Evolutionary conservation across 2,329 filamentous ascomycete genomes (phyloP), one percentile per base, ranked within the genome.

Genomic region (Stemphylium lycopersici): DNA sequence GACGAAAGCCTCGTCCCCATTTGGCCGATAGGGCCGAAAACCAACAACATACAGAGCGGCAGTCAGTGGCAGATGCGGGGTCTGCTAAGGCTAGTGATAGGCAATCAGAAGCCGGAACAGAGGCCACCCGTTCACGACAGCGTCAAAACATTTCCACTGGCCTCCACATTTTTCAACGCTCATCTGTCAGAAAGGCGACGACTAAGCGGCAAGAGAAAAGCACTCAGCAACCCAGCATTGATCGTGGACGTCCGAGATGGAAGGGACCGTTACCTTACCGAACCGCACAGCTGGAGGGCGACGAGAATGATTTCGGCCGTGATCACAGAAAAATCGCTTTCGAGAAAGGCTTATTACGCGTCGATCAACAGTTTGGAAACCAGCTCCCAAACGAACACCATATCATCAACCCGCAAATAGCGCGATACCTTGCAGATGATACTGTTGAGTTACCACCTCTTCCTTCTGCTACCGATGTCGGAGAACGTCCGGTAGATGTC

Each of bases 211-310:
- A 40, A 10, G n/a, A 20, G 20, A 56, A 46, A 18, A 47, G 37
- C 12, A 13, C 7, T 13, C 20, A 18, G 2, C 34, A 38, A 6
- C 15, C 36, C 26, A 49, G 16, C 20, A 58, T 46, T 10, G 10
- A 31, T 22, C 22, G 33, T 4, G 18, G 45, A 29, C 44, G 41
- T 15, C 13, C 29, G 4, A 33, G 24, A 34, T 51, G 26, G 2
- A 52, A 29, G n/a, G 53, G 46, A 0, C 47, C 61, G 12, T 45
- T 60, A 3, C 44, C 60, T 8, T 68, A 66, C 43, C 69, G 76
- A 36, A 55, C 61, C 37, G 78, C 73, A 24, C 79, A 81, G 57
- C 62, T 81, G 3, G 79, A 81, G 56, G 69, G 71, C 3, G 66
- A 77, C 13, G 78, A 80, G 52, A 59, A 55, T n/a, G 70, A 72